Conservation (phyloP, 1,139 yeast genomes). For the Hansenula sp. region DNA sequence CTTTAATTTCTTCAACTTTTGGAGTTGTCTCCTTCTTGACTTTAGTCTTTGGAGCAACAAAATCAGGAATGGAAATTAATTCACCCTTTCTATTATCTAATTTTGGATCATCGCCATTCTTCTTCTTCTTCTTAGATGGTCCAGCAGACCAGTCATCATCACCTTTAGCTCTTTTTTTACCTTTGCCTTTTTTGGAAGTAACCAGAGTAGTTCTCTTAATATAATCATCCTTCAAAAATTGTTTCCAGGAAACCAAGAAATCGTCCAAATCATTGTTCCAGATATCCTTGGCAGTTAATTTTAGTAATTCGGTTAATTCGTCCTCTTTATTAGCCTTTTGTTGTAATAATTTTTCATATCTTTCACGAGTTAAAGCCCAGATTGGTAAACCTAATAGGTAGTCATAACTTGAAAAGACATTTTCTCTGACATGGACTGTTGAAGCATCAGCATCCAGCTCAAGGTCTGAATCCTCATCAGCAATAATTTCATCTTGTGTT, state of each 20-base stretch:
- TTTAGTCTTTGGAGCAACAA: slow-evolving; percentile 17
- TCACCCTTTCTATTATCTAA: slow-evolving; percentile 19
- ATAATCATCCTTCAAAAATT: slow-evolving; percentile 54
- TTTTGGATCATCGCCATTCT: slow-evolving; percentile 14
- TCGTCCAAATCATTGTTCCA: slow-evolving; percentile 83
- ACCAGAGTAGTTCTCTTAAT: slow-evolving; percentile 29
- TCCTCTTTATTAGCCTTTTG: slow-evolving; percentile 72
- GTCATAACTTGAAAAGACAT: slow-evolving; percentile 57
- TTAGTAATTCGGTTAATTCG: slow-evolving; percentile 65
- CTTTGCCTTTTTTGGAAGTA: slow-evolving; percentile 25
- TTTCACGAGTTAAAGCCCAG: slow-evolving; percentile 89
- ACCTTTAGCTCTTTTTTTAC: slow-evolving; percentile 24
- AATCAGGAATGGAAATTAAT: slow-evolving; percentile 21
- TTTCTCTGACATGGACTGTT: slow-evolving; percentile 30
- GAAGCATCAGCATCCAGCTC: slow-evolving; percentile 28
- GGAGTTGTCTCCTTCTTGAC: slow-evolving; percentile 21
- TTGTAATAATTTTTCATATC: slow-evolving; percentile 72
- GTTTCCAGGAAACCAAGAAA: slow-evolving; percentile 63
- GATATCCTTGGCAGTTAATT: slow-evolving; percentile 76
- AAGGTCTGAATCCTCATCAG: slow-evolving; percentile 33
- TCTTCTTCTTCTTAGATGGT: slow-evolving; percentile 22
- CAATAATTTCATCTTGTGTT: slow-evolving; percentile 28
- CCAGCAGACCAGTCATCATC: slow-evolving; percentile 24
- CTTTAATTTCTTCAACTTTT: slow-evolving; percentile 9
- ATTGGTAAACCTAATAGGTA: slow-evolving; percentile 84